Evolutionary conservation across 345 rosid species (phyloP), one percentile per base, ranked within the genome.

Genomic region (Eucalyptus cloeziana): DNA sequence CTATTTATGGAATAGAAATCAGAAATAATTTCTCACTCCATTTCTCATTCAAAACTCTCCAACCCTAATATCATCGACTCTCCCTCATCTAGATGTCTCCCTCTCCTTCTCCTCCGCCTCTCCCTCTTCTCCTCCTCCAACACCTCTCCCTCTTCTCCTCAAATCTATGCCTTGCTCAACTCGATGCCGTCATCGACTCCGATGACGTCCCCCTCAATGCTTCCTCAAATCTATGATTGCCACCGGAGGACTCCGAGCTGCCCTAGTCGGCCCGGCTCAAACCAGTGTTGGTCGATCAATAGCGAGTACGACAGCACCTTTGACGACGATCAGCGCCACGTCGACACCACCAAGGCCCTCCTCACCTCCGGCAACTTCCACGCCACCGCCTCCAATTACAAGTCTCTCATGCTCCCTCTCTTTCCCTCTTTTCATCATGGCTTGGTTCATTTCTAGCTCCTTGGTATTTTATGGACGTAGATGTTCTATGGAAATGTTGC

Each of bases 251-350:
- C 54, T 89, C 96, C 37, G 96, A 95, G 80, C 50, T 89, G 49
- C 90, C 92, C 81, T 93, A 90, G 71, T 94, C 90, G 71, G 89
- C 91, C 86, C 62, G 88, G 47, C 92, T 3, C 31, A 91, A 11
- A 13, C 91, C 21, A 40, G 89, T 51, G 33, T 91, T 97, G 99
- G 99, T 97, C 98, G 30, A 96, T 96, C 76, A 97, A 96, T 93
- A 97, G 98, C 89, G 98, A 97, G 89, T 97, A 97, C 56, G 98
- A 96, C 80, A 96, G 98, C 93, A 97, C 99, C 85, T 96, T 97
- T 87, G 98, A 97, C 80, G 99, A 97, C 90, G 98, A 96, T 88
- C 99, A 97, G 93, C 99, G 98, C 86, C 99, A 96, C 92, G 96
- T 94, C 19, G 98, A 98, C 71, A 97, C 99, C n/a, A 93, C 96